Conservation (phyloP, 1,284 basidiomycete species). For the Boletus smithii region DNA sequence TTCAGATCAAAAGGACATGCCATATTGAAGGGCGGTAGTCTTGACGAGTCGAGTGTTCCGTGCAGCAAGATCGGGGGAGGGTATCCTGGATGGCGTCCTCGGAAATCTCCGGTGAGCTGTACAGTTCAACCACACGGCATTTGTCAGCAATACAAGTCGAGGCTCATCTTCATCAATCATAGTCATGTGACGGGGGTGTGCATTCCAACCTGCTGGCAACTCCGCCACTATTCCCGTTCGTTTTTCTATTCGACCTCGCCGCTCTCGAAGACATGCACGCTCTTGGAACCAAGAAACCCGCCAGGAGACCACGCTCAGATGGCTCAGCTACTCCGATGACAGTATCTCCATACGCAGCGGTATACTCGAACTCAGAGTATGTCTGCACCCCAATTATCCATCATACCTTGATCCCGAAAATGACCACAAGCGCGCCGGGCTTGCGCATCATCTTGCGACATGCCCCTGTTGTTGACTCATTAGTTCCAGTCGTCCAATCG, state of each 20-base stretch:
- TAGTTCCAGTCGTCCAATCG: constrained; percentile 6
- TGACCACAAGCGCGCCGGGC: background rate
- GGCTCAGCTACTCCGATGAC: too few relatives aligned
- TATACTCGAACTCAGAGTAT: too few relatives aligned
- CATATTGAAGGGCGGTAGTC: constrained; percentile 18
- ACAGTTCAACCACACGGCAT: constrained; percentile 26
- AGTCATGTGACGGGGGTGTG: constrained; percentile 8
- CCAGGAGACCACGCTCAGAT: too few relatives aligned
- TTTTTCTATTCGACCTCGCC: too few relatives aligned
- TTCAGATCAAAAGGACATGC: constrained; percentile 7
- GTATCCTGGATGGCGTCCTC: background rate
- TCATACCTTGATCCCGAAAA: background rate
- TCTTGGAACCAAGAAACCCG: too few relatives aligned
- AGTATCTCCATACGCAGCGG: too few relatives aligned
- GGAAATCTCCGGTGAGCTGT: constrained; percentile 29
- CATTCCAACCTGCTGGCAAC: too few relatives aligned
- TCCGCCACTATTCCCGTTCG: too few relatives aligned
- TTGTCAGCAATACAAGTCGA: constrained; percentile 8
- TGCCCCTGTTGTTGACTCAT: constrained; percentile 16
- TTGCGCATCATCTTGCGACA: background rate
- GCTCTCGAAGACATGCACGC: too few relatives aligned
- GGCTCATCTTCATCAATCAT: too few relatives aligned
- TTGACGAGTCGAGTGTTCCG: constrained; percentile 13
- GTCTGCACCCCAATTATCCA: background rate
- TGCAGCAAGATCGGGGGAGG: background rate